Percentiles rank a stretch among this genome's conserved stretches.
Conservation (phyloP, 805 yeast genomes). For the Yamadazyma phyllophila region DNA sequence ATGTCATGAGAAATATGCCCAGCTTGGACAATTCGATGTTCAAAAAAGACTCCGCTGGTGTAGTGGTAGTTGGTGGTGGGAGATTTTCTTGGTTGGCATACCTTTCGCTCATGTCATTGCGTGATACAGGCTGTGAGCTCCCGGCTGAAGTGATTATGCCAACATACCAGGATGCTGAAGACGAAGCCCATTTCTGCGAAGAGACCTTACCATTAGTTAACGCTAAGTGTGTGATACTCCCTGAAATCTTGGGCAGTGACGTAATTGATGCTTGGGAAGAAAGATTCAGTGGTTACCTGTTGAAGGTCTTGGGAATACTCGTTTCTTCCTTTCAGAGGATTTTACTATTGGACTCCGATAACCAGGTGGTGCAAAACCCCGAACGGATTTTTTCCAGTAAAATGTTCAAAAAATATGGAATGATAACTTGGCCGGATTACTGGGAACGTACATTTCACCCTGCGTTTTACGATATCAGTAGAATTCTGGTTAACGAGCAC, state of each 20-base stretch:
- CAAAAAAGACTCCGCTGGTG: constrained; percentile 24
- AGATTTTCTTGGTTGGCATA: constrained; percentile 35
- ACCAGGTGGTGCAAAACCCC: constrained; percentile 27
- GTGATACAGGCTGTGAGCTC: constrained; percentile 35
- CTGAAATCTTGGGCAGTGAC: constrained; percentile 48
- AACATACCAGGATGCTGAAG: constrained; percentile 26
- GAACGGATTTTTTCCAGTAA: constrained; percentile 27
- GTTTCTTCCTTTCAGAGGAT: constrained; percentile 32
- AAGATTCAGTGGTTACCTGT: constrained; percentile 34
- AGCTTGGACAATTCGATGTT: constrained; percentile 17
- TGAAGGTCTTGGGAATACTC: constrained; percentile 53
- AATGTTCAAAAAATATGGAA: constrained; percentile 27
- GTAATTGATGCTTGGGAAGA: constrained; percentile 44
- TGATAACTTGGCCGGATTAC: constrained; percentile 44
- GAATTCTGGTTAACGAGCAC: constrained; percentile 25
- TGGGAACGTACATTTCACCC: constrained; percentile 40
- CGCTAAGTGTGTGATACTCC: constrained; percentile 63
- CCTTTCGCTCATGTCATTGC: constrained; percentile 26
- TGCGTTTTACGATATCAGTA: constrained; percentile 32
- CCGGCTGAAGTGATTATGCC: constrained; percentile 43
- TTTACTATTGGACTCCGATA: constrained; percentile 34
- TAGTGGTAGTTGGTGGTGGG: constrained; percentile 36
- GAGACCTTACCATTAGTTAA: constrained; percentile 56
- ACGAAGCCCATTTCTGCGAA: constrained; percentile 47
- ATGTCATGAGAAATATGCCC: constrained; percentile 23